phyloP scores from a whole-genome alignment of 345 rosid genomes.

The Populus nigra region DNA sequence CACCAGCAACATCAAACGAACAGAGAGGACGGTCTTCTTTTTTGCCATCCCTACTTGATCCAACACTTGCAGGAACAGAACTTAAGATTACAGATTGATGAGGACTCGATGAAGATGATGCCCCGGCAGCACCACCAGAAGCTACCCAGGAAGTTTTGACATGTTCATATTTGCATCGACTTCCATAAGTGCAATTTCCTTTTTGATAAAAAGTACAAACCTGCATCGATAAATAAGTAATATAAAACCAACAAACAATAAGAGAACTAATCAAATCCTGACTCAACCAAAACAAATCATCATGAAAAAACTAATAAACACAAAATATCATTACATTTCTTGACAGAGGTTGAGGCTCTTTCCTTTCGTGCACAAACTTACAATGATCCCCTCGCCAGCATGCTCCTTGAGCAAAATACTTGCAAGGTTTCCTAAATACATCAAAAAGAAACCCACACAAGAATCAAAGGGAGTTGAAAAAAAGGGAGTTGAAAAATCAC shows the following conservation, averaged over 20 bases:
- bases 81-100: constrained; percentile 25
- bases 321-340: constrained; percentile 40
- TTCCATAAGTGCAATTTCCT: constrained; percentile 70
- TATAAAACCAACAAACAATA: neutral
- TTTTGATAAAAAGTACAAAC: constrained; percentile 82
- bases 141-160: constrained; percentile 41
- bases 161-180: constrained; percentile 77
- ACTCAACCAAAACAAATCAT: neutral
- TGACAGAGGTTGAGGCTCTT: constrained; percentile 26
- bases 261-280: neutral
- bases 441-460: neutral
- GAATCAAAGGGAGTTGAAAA: neutral
- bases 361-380: constrained; percentile 71
- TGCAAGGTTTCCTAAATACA: constrained; percentile 35
- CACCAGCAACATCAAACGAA: constrained; percentile 66
- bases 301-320: neutral
- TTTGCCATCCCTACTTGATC: constrained; percentile 24
- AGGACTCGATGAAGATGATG: constrained; percentile 52
- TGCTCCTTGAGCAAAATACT: constrained; percentile 77
- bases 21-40: constrained; percentile 61
- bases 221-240: constrained; percentile 30
- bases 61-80: constrained; percentile 26
- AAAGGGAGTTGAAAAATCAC: neutral
- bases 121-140: constrained; percentile 23
- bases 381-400: constrained; percentile 82